Base-by-base conservation (phyloP, 1,284 basidiomycete species). In the Trametes hirsuta region DNA sequence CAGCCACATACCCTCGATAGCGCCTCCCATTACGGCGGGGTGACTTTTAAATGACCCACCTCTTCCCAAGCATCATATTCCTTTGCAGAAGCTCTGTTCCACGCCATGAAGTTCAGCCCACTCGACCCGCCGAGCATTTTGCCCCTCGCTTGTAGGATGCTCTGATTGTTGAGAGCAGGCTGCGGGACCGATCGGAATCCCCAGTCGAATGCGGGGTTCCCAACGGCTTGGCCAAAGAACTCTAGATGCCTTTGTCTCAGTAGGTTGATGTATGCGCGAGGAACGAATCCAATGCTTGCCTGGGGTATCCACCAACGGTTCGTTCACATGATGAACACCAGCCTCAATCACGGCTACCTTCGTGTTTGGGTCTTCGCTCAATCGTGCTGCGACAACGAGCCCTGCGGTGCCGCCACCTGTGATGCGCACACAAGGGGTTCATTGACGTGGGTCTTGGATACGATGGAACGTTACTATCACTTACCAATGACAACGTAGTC, bases 111-210 rank as follows among this genome's bases (percentile, higher is more conserved):
- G 55, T 66, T 66, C 5, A 68, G 39, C 1, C 62, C 67, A 40
- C 67, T 68, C 15, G 65, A 68, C 4, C 67, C 67, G 3, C 67
- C 66, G 10, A 68, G 58, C 62, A 68, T 65, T 48, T 61, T 66
- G 15, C 66, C 66, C 18, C 66, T 58, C 6, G 62, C 56, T 34
- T 60, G 47, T 3, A 24, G 5, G 8, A 62, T 14, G 4, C 48
- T 46, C 14, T 21, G 24, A 14, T 59, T 55, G 45, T 58, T 58
- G 8, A 66, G 53, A 14, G 48, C 53, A 3, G 51, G 9, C 41
- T 68, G 66, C 18, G 66, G 66, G 10, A 53, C 53, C 1, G 57
- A 57, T 2, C 15, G n/a, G 48, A 67, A 67, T 14, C 21, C 42
- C 66, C 66, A 67, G 34, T 65, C 66, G 36, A 61, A 62, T 4